Evolutionary conservation across 1,284 basidiomycete genomes (phyloP).

Genomic region (Ustilago esculenta): DNA sequence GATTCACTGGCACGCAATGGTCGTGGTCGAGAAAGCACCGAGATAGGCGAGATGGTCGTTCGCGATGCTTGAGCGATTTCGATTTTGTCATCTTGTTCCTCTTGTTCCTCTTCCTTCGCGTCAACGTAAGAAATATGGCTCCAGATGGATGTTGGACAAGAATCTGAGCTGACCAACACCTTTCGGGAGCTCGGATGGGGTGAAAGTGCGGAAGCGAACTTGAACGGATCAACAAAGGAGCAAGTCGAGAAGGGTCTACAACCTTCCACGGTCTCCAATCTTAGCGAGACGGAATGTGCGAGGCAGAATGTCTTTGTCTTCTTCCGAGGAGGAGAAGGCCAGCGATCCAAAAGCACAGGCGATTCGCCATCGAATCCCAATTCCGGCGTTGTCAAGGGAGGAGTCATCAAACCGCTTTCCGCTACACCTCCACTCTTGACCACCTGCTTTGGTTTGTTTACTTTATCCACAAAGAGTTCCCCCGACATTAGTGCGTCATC

Average conservation of each 20-base stretch:
- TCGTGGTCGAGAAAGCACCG: conserved; percentile 19
- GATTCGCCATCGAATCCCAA: conserved; percentile 24
- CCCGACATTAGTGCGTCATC: conserved; percentile 13
- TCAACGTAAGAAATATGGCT: too few relatives aligned
- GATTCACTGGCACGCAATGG: conserved; percentile 6
- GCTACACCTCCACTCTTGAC: too few relatives aligned
- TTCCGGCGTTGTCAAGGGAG: conserved; percentile 38
- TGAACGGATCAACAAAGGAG: conserved; percentile 5
- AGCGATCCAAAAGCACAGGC: conserved; percentile 11
- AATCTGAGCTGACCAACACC: conserved; percentile 7
- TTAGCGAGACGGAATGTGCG: too few relatives aligned
- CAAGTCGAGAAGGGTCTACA: conserved; percentile 10
- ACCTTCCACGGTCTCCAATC: conserved; percentile 9
- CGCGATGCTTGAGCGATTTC: conserved; percentile 11
- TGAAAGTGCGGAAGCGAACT: not conserved
- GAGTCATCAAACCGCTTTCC: conserved; percentile 18
- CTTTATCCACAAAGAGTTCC: too few relatives aligned
- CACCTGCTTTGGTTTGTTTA: too few relatives aligned
- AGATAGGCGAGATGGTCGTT: conserved; percentile 1
- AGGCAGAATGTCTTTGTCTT: too few relatives aligned
- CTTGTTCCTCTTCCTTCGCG: conserved; percentile 1
- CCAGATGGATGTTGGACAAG: conserved; percentile 8
- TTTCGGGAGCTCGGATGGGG: not conserved
- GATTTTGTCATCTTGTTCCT: not conserved
- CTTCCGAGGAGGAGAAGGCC: conserved; percentile 13